These are phyloP conservation scores for Chytridiales sp. DNA, from an alignment of 371 early-diverging fungal genomes.

Conservation along the genomic window DNA sequence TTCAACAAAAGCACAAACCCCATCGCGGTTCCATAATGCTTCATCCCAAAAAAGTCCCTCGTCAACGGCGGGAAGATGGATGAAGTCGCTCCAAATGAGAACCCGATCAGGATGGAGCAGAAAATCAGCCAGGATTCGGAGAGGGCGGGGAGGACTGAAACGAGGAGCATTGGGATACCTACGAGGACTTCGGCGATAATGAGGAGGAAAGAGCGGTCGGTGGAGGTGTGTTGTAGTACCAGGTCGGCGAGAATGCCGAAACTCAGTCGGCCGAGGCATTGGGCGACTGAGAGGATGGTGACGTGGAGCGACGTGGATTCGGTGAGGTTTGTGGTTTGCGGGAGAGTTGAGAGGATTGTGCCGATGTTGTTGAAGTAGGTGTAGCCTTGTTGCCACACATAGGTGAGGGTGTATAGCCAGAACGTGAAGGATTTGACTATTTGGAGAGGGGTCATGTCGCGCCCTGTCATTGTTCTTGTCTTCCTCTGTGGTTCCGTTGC, in stretches of 20 bases:
- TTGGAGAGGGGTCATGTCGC: conserved; percentile 17
- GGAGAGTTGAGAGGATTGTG: conserved; percentile 17
- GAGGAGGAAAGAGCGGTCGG: conserved; percentile 18
- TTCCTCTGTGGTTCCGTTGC: neutral
- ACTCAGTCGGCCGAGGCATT: conserved; percentile 20
- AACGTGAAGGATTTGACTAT: conserved; percentile 25
- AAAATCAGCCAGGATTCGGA: neutral
- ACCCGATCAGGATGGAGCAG: conserved; percentile 21
- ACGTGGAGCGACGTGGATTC: conserved; percentile 16
- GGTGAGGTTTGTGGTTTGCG: neutral
- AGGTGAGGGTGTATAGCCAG: conserved; percentile 24
- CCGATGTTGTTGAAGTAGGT: conserved; percentile 34
- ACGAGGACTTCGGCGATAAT: conserved; percentile 12
- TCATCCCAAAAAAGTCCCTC: conserved; percentile 25
- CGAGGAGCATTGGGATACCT: neutral
- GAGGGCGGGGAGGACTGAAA: neutral
- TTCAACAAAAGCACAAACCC: conserved; percentile 27
- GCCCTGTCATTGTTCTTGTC: neutral
- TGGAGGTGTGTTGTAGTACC: neutral
- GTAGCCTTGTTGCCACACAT: conserved; percentile 32
- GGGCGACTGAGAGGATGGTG: conserved; percentile 30
- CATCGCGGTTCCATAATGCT: conserved; percentile 32
- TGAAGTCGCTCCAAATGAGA: conserved; percentile 26
- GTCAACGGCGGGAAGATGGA: conserved; percentile 28
- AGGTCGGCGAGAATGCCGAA: conserved; percentile 24